Conservation (phyloP, 768 basidiomycete species). For the Sutorius australiensis region DNA sequence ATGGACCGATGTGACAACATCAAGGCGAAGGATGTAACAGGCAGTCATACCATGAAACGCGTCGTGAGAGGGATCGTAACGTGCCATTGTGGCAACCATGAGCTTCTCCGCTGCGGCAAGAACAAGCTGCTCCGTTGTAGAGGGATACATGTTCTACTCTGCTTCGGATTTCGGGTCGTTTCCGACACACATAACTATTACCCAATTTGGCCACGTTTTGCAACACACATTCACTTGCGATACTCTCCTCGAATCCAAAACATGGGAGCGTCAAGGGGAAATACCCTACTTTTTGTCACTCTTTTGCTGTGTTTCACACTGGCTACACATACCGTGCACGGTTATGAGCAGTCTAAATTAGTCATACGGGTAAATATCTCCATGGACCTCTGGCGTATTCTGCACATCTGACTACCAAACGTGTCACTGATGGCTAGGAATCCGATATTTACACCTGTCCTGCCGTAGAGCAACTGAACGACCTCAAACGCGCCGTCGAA, state of each 20-base stretch:
- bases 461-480: slow-evolving; percentile 45
- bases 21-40: slow-evolving; percentile 2
- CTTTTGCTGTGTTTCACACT: slow-evolving; percentile 39
- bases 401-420: slow-evolving; percentile 9
- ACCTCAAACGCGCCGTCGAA: slow-evolving; percentile 59
- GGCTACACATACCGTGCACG: slow-evolving; percentile 16
- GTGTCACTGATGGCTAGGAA: slow-evolving; percentile 31
- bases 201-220: neutral
- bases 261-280: slow-evolving; percentile 19
- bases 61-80: slow-evolving; percentile 81
- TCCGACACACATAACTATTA: slow-evolving; percentile 3
- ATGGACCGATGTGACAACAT: neutral
- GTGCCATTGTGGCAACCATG: slow-evolving; percentile 69
- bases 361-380: slow-evolving; percentile 30
- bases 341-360: slow-evolving; percentile 21
- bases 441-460: slow-evolving; percentile 42
- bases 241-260: slow-evolving; percentile 1
- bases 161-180: slow-evolving; percentile 25
- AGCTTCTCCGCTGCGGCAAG: slow-evolving; percentile 61
- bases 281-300: slow-evolving; percentile 36
- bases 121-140: slow-evolving; percentile 45
- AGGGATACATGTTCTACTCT: slow-evolving; percentile 41
- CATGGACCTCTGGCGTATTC: neutral
- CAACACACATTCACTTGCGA: slow-evolving; percentile 3
- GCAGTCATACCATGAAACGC: slow-evolving; percentile 61